phyloP scores from a whole-genome alignment of 2,329 filamentous ascomycete species.

The Talaromyces atroroseus region DNA sequence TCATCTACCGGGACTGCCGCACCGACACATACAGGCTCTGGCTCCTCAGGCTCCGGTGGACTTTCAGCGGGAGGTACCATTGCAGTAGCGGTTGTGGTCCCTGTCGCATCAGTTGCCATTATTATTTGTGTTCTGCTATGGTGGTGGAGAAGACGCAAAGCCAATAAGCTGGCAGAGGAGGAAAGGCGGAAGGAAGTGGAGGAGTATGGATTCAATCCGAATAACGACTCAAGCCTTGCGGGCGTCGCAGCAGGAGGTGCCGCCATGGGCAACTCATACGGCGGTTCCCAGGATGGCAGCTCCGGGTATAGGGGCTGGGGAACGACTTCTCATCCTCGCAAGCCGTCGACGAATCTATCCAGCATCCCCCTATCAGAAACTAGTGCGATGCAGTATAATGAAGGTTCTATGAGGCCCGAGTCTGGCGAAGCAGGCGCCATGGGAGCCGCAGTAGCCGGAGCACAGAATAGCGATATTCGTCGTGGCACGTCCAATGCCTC shows the following conservation, averaged over 20 bases:
- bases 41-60: conserved; percentile 21
- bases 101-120: conserved; percentile 79
- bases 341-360: conserved; percentile 84
- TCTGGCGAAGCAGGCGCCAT: conserved; percentile 75
- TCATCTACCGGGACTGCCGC: conserved; percentile 11
- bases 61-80: conserved; percentile 60
- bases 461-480: conserved; percentile 64
- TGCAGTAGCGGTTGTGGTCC: conserved; percentile 88
- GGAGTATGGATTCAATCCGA: conserved; percentile 97
- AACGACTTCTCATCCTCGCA: conserved; percentile 68
- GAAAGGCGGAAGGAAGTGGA: conserved; percentile 92
- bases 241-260: conserved; percentile 48
- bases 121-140: conserved; percentile 71
- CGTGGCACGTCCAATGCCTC: conserved; percentile 93
- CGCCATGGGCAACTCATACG: conserved; percentile 26
- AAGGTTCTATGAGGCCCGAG: conserved; percentile 54
- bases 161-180: conserved; percentile 77
- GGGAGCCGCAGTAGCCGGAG: conserved; percentile 64
- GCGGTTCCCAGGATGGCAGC: conserved; percentile 25
- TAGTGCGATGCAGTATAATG: conserved; percentile 55
- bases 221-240: conserved; percentile 78
- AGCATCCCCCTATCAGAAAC: conserved; percentile 68
- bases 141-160: conserved; percentile 84
- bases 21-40: conserved; percentile 11
- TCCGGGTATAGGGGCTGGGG: conserved; percentile 94